Evolutionary conservation across 2,329 filamentous ascomycete genomes (phyloP).

Genomic region (Lachnellula arida): DNA sequence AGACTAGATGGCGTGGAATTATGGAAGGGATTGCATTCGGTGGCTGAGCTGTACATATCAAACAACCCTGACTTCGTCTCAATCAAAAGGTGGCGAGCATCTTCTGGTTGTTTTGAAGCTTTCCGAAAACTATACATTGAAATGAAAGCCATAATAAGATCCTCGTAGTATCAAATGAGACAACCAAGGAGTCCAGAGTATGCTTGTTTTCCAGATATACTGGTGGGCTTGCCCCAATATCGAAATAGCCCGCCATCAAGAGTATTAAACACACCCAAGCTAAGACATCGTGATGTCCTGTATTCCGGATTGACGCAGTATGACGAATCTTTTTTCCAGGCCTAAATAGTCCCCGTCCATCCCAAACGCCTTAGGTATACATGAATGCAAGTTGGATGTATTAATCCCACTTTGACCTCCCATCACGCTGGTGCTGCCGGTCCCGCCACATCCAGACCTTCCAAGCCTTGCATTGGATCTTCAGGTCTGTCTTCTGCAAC

Average conservation of each 20-base stretch:
- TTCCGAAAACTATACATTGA: too few species aligned
- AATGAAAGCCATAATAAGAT: too few species aligned
- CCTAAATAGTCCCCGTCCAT: background rate
- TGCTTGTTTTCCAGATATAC: too few species aligned
- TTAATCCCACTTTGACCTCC: background rate
- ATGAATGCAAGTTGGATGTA: background rate
- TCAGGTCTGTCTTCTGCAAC: conserved; percentile 52
- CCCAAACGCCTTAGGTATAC: conserved; percentile 20
- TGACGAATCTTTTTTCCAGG: background rate
- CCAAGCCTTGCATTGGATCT: conserved; percentile 94
- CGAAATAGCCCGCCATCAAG: too few species aligned
- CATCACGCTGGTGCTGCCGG: conserved; percentile 66
- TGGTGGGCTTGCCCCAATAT: too few species aligned
- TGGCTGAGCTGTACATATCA: conserved; percentile 22
- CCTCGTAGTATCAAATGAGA: too few species aligned
- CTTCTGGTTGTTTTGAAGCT: too few species aligned
- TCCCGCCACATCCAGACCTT: conserved; percentile 89
- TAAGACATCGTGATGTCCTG: background rate
- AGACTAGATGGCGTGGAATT: background rate
- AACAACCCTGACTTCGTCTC: conserved; percentile 18
- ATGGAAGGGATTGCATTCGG: background rate
- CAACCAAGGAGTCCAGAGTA: too few species aligned
- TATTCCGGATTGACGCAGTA: background rate
- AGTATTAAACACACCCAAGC: background rate
- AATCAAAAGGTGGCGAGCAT: conserved; percentile 14